A percentile compares a stretch with the other conserved stretches of the same genome.
These are phyloP conservation scores for Royoungia palumana DNA, from an alignment of 768 basidiomycete genomes.

Conservation along the genomic window DNA sequence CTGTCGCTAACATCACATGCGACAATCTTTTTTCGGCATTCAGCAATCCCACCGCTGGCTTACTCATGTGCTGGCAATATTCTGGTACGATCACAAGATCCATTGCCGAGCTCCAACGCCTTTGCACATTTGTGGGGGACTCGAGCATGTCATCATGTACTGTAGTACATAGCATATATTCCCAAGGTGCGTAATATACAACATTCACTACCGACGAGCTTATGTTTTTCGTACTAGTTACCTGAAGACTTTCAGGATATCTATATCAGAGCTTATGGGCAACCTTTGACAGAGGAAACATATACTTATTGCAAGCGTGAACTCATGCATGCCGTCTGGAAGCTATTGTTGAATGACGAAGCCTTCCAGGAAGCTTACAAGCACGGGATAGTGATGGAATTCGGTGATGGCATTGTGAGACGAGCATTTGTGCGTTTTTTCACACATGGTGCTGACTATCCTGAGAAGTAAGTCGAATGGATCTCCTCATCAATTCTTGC, in stretches of 20 bases:
- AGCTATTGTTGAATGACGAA: background rate
- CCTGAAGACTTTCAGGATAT: too few relatives aligned
- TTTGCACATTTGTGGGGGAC: constrained; percentile 25
- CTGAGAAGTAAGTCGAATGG: constrained; percentile 26
- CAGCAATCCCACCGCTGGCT: constrained; percentile 19
- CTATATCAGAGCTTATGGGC: too few relatives aligned
- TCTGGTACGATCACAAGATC: constrained; percentile 29
- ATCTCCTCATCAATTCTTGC: too few relatives aligned
- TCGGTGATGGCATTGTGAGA: constrained; percentile 12
- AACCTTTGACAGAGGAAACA: background rate
- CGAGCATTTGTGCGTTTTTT: constrained; percentile 20
- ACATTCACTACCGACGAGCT: too few relatives aligned
- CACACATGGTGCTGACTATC: constrained; percentile 22
- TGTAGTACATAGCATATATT: too few relatives aligned
- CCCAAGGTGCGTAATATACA: too few relatives aligned
- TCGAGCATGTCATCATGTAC: background rate
- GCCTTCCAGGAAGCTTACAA: constrained; percentile 1
- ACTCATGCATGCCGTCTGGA: constrained; percentile 10
- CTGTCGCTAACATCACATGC: too few relatives aligned
- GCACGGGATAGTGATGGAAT: constrained; percentile 18
- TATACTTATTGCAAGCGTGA: constrained; percentile 19
- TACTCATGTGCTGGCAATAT: constrained; percentile 34
- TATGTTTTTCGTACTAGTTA: too few relatives aligned
- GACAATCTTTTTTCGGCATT: constrained; percentile 17
- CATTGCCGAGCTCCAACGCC: constrained; percentile 17